Conservation (phyloP, 2,329 filamentous ascomycete genomes). For the Ophiocordyceps unilateralis region DNA sequence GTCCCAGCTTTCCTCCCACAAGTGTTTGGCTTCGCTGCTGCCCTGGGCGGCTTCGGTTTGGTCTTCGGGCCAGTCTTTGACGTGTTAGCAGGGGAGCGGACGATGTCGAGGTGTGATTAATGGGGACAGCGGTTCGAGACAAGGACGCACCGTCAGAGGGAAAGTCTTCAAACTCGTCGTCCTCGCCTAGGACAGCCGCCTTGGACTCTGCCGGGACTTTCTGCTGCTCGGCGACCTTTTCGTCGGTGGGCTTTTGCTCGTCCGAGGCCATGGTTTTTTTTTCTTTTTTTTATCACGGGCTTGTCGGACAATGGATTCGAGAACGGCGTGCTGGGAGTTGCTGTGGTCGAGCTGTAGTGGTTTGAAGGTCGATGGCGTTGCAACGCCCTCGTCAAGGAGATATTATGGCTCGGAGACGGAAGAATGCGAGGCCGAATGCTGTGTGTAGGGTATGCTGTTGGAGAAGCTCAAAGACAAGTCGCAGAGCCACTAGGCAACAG, state of each 20-base stretch:
- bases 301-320: no score
- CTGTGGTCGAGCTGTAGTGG: no score
- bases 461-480: no score
- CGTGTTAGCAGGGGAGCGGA: background rate
- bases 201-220: background rate
- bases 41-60: slow-evolving; percentile 67
- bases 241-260: slow-evolving; percentile 6
- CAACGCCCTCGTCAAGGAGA: no score
- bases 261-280: background rate
- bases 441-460: no score
- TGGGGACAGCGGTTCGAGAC: background rate
- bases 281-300: no score
- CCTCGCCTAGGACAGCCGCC: slow-evolving; percentile 66
- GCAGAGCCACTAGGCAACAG: background rate
- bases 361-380: no score
- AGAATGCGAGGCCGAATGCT: background rate
- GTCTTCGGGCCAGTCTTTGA: slow-evolving; percentile 75
- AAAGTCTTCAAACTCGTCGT: slow-evolving; percentile 98
- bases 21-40: slow-evolving; percentile 51
- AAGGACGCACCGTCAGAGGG: slow-evolving; percentile 68
- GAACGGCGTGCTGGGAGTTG: no score
- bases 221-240: slow-evolving; percentile 10
- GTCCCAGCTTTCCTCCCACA: slow-evolving; percentile 99
- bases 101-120: no score
- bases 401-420: background rate